A percentile compares a stretch with the other conserved stretches of the same genome.
These are phyloP conservation scores for Phymatotrichopsis omnivora DNA, from an alignment of 2,329 filamentous ascomycete genomes.

Conservation along the genomic window DNA sequence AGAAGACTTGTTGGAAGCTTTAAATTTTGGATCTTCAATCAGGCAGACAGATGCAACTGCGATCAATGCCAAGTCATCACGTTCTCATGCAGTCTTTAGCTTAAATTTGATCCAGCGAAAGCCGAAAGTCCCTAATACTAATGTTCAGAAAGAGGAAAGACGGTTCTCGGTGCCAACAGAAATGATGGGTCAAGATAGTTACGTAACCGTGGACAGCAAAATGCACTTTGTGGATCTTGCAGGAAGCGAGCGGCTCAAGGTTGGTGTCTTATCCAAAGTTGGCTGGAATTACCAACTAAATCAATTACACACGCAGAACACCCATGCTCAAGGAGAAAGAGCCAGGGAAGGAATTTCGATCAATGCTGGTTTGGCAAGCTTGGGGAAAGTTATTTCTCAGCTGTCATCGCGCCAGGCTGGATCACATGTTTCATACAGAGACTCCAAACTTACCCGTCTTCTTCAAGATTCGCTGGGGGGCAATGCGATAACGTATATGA, in stretches of 20 bases:
- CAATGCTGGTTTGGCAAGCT: conserved; percentile 85
- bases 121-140: conserved; percentile 39
- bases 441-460: conserved; percentile 90
- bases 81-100: conserved; percentile 94
- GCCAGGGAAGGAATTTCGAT: conserved; percentile 97
- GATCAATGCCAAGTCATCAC: conserved; percentile 94
- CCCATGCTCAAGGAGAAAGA: conserved; percentile 84
- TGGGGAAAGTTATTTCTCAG: conserved; percentile 97
- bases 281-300: not conserved
- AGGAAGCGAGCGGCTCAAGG: conserved; percentile 85
- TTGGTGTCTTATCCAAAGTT: conserved; percentile 3
- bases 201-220: conserved; percentile 91
- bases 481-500: conserved; percentile 98
- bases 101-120: conserved; percentile 86
- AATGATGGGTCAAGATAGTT: conserved; percentile 53
- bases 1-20: conserved; percentile 76
- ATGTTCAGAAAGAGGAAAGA: conserved; percentile 56
- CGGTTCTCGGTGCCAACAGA: conserved; percentile 80
- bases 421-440: conserved; percentile 91
- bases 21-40: conserved; percentile 88
- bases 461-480: conserved; percentile 94
- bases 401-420: conserved; percentile 80
- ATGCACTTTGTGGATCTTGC: conserved; percentile 97
- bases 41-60: conserved; percentile 95
- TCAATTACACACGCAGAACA: conserved; percentile 47